Percentiles rank a stretch among this genome's conserved stretches.
phyloP scores from a whole-genome alignment of 352 stramenopile species.

The Detonula confervacea region DNA sequence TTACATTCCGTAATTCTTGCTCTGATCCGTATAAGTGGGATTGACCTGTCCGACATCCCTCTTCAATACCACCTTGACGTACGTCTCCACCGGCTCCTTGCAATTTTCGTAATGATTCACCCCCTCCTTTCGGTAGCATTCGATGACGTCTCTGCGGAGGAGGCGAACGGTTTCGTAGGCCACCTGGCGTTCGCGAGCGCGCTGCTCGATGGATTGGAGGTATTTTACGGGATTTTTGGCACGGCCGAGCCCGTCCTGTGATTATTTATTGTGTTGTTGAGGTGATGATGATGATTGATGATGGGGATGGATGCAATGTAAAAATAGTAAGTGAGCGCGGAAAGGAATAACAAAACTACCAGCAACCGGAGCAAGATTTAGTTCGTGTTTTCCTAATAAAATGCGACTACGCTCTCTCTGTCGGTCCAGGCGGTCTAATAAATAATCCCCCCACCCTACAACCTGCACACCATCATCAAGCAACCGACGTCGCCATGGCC shows the following conservation, averaged over 20 bases:
- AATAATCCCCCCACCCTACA: too few species aligned
- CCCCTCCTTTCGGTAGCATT: slow-evolving; percentile 82
- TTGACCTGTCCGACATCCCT: slow-evolving; percentile 81
- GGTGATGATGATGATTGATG: not conserved
- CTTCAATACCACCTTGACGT: slow-evolving; percentile 73
- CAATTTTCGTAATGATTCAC: slow-evolving; percentile 87
- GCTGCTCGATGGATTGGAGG: slow-evolving; percentile 82
- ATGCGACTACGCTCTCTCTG: too few species aligned
- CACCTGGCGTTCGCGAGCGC: slow-evolving; percentile 82
- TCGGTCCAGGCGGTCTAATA: too few species aligned
- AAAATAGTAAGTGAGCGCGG: not conserved
- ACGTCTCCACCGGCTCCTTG: slow-evolving; percentile 68
- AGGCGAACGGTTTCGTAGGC: slow-evolving; percentile 81
- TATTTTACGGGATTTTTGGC: slow-evolving; percentile 83
- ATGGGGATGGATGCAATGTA: not conserved
- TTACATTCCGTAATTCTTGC: slow-evolving; percentile 70
- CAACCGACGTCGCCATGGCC: too few species aligned
- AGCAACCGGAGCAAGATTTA: too few species aligned
- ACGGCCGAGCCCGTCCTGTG: slow-evolving; percentile 60
- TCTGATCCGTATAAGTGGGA: slow-evolving; percentile 70
- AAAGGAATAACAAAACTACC: too few species aligned
- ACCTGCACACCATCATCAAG: slow-evolving; percentile 10
- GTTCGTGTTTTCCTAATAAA: too few species aligned
- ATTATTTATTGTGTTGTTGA: not conserved
- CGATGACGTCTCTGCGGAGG: slow-evolving; percentile 78